These are phyloP conservation scores for Acacia confusa DNA, from an alignment of 306 rosid genomes.

Conservation along the genomic window DNA sequence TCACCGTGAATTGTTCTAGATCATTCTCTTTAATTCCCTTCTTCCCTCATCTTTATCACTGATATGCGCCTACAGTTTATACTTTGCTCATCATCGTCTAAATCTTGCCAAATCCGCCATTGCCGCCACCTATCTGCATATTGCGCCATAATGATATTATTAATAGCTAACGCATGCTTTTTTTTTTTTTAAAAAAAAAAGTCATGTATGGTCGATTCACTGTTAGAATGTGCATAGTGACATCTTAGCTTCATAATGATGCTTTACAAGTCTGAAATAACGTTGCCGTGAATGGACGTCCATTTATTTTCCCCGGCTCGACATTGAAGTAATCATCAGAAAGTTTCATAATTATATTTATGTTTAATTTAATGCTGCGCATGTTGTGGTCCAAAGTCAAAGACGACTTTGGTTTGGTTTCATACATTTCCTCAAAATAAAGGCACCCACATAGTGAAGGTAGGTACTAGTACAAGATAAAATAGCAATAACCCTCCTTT, in stretches of 20 bases:
- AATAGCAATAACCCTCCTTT: no score
- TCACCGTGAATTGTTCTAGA: background rate
- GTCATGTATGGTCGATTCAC: background rate
- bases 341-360: background rate
- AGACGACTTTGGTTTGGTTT: background rate
- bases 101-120: background rate
- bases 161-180: background rate
- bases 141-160: background rate
- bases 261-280: background rate
- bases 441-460: background rate
- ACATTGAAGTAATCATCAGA: background rate
- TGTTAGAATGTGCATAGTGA: no score
- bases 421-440: background rate
- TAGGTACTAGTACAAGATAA: no score
- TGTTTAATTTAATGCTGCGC: background rate
- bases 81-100: background rate
- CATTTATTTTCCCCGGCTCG: background rate
- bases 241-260: background rate
- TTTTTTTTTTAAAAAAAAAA: background rate
- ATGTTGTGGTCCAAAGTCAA: slow-evolving; percentile 2
- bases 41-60: background rate
- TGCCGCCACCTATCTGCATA: background rate
- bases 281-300: background rate
- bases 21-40: background rate
- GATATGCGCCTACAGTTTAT: background rate